Conservation (phyloP, 2,329 filamentous ascomycete species). For the Aspergillus japonicus region DNA sequence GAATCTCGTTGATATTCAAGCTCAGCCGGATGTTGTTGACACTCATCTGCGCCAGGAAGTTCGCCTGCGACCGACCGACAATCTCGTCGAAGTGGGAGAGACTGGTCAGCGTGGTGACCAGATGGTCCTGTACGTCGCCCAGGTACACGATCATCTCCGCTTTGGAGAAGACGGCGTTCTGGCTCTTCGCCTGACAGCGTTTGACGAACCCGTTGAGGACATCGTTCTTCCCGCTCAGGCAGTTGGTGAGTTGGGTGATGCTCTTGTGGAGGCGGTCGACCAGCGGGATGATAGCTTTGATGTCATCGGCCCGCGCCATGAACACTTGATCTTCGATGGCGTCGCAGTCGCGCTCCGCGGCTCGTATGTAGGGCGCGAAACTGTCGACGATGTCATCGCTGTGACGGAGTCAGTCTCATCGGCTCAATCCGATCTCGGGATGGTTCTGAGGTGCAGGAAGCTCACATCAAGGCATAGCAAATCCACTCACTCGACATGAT, state of each 20-base stretch:
- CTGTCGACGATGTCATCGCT: constrained; percentile 95
- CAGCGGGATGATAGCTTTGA: constrained; percentile 75
- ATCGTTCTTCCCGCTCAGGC: constrained; percentile 91
- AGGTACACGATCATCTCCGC: constrained; percentile 95
- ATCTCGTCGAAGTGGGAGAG: constrained; percentile 95
- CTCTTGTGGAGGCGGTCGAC: constrained; percentile 90
- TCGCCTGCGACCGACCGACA: constrained; percentile 83
- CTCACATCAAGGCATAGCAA: constrained; percentile 92
- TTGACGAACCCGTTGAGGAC: constrained; percentile 96
- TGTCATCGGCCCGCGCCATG: constrained; percentile 83
- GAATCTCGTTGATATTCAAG: constrained; percentile 77
- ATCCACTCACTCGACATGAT: constrained; percentile 95
- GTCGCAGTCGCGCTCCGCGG: constrained; percentile 82
- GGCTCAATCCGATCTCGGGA: no score
- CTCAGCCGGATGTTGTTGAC: constrained; percentile 87
- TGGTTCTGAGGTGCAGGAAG: constrained; percentile 9
- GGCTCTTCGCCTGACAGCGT: constrained; percentile 78
- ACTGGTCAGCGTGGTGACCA: constrained; percentile 96
- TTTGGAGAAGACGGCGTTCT: constrained; percentile 86
- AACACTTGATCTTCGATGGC: constrained; percentile 94
- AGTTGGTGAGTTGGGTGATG: constrained; percentile 83
- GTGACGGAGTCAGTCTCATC: background rate
- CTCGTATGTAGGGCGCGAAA: constrained; percentile 81
- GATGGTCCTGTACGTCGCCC: constrained; percentile 96
- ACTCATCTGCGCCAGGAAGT: constrained; percentile 89